Base-by-base conservation (phyloP, 2,329 filamentous ascomycete genomes). In the Fusarium humuli region DNA sequence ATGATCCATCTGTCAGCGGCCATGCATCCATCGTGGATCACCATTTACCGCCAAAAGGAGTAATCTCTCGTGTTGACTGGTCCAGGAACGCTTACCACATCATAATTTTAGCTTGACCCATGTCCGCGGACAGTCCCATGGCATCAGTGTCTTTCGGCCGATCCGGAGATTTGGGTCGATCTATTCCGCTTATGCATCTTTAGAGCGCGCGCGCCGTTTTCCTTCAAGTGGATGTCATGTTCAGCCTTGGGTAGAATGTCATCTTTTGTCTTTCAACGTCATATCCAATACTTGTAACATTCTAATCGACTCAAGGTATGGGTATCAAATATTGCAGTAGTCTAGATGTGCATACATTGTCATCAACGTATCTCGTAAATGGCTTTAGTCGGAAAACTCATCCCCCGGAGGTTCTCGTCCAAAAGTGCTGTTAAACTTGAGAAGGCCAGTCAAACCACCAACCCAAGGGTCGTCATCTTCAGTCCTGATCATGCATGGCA, bases 351-450 rank as follows among this genome's bases (percentile, higher is more conserved):
- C 34, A 53, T 44, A 52, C 47, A 48, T 29, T 29, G 27, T 32
- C 59, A 29, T 40, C 49, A 27, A 16, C 30, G 20, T 22, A 37
- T 56, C 45, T 59, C 55, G 20, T 41, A 42, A 11, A 16, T 53
- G 5, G 40, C 16, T 52, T 71, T 74, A 79, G 47, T 77, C 75
- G 6, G 57, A 42, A 46, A 66, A 74, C 27, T 79, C 77, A 48
- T 79, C 77, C 6, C 72, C 77, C 3, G 72, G 67, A 22, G 78
- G 74, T 30, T 80, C 79, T 63, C 79, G 72, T 29, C 96, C 96
- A 84, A 98, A 98, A 0, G 95, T 94, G 81, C 97, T 93, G 79
- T 99, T 99, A 79, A 98, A 99, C 83, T 99, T 99, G 73, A 99
- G 82, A 76, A 98, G 79, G 12, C 94, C 93, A 77, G 97, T 99